Evolutionary conservation across 1,139 yeast genomes (phyloP).

Genomic region (Hemisphaericaspora xylofermentans): DNA sequence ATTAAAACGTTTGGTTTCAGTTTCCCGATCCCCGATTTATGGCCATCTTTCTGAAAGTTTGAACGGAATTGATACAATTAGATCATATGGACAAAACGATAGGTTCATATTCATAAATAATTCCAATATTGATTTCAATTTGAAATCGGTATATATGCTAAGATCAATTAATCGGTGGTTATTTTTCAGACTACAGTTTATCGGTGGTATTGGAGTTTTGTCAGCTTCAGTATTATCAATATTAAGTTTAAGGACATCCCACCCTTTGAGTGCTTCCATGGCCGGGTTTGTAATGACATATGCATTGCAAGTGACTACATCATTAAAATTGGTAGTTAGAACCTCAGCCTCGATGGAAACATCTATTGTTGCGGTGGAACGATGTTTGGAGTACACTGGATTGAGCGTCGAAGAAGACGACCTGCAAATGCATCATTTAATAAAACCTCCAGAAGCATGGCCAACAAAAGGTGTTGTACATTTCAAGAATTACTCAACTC

Average conservation of each 20-base stretch:
- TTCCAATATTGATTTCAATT: conserved; percentile 61
- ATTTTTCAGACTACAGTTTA: conserved; percentile 30
- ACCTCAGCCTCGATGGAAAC: conserved; percentile 34
- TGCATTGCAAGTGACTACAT: conserved; percentile 29
- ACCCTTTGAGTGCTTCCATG: conserved; percentile 26
- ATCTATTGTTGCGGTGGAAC: conserved; percentile 31
- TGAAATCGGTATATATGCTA: conserved; percentile 56
- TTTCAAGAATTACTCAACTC: conserved; percentile 30
- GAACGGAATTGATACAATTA: conserved; percentile 58
- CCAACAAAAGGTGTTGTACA: conserved; percentile 27
- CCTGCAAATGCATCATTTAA: conserved; percentile 14
- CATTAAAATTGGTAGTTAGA: conserved; percentile 28
- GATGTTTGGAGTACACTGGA: conserved; percentile 31
- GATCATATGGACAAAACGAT: conserved; percentile 52
- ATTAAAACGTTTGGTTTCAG: conserved; percentile 30
- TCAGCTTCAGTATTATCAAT: conserved; percentile 26
- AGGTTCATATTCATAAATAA: conserved; percentile 57
- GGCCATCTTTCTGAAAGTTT: conserved; percentile 65
- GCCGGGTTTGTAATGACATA: conserved; percentile 39
- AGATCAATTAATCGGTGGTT: conserved; percentile 39
- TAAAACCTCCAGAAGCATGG: conserved; percentile 27
- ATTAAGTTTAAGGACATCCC: conserved; percentile 19
- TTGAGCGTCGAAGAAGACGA: conserved; percentile 27
- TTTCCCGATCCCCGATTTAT: conserved; percentile 53
- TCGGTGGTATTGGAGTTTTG: conserved; percentile 29